Evolutionary conservation across 371 early-diverging fungal genomes (phyloP).

Genomic region (Apophysomyces variabilis): DNA sequence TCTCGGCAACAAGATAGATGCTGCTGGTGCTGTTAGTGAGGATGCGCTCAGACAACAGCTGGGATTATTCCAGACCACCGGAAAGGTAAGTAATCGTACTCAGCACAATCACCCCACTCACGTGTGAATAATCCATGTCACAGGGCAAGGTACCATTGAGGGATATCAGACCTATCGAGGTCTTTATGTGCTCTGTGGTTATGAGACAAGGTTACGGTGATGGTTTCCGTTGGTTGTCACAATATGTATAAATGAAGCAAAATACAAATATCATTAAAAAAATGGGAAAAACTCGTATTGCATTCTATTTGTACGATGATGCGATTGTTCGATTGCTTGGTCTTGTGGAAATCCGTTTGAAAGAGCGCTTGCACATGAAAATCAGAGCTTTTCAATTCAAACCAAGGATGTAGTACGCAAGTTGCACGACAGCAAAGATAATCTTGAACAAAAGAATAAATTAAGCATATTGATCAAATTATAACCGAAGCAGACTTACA

Average conservation of each 20-base stretch:
- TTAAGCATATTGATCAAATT: not conserved
- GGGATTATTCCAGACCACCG: conserved; percentile 95
- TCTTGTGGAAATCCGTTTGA: not conserved
- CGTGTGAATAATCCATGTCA: not conserved
- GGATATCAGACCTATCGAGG: conserved; percentile 94
- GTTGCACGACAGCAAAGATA: conserved; percentile 53
- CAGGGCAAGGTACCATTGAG: conserved; percentile 89
- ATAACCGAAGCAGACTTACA: conserved; percentile 38
- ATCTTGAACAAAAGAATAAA: conserved; percentile 30
- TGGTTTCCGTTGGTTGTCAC: conserved; percentile 94
- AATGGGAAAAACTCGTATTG: not conserved
- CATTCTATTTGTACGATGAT: not conserved
- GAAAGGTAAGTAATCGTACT: conserved; percentile 67
- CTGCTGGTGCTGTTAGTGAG: conserved; percentile 92
- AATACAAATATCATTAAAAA: conserved; percentile 2
- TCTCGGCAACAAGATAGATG: conserved; percentile 98
- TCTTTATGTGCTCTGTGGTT: conserved; percentile 98
- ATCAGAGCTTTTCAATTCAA: conserved; percentile 15
- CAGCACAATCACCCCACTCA: not conserved
- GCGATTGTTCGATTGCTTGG: not conserved
- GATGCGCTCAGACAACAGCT: conserved; percentile 87
- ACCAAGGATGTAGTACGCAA: conserved; percentile 48
- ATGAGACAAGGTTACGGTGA: conserved; percentile 98
- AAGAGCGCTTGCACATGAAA: conserved; percentile 6
- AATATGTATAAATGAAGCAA: conserved; percentile 69